phyloP scores from a whole-genome alignment of 176 grass and related monocot genomes.

The Triticum dicoccoides region DNA sequence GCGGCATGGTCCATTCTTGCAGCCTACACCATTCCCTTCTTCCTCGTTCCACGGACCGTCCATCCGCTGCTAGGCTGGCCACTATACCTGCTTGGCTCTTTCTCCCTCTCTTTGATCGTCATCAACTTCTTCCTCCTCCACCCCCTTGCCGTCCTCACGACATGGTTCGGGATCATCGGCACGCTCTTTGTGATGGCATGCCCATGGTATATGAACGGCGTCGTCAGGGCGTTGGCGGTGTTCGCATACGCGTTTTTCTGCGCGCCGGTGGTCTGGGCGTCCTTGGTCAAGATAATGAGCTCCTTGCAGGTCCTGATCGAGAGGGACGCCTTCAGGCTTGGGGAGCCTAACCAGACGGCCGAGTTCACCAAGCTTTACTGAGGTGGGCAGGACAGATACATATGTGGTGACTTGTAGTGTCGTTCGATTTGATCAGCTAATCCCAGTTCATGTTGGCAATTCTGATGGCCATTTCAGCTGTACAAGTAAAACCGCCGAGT shows the following conservation, averaged over 20 bases:
- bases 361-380: constrained; percentile 87
- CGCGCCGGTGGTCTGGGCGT: constrained; percentile 63
- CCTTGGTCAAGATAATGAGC: constrained; percentile 59
- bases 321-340: constrained; percentile 73
- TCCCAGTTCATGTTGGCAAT: constrained; percentile 30
- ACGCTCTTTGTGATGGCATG: constrained; percentile 73
- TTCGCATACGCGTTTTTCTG: constrained; percentile 72
- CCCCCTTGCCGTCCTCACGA: constrained; percentile 45
- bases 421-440: constrained; percentile 40
- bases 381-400: constrained; percentile 29
- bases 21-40: constrained; percentile 78
- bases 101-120: constrained; percentile 66
- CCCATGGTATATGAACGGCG: constrained; percentile 79
- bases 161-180: constrained; percentile 66
- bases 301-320: constrained; percentile 64
- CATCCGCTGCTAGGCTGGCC: constrained; percentile 86
- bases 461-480: constrained; percentile 45
- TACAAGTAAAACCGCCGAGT: constrained; percentile 39
- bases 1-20: constrained; percentile 63
- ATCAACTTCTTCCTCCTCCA: constrained; percentile 76
- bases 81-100: constrained; percentile 67
- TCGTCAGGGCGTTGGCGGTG: constrained; percentile 63
- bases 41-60: constrained; percentile 75
- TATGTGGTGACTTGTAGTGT: neutral
- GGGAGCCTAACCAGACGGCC: constrained; percentile 56